Conservation (phyloP, 371 early-diverging fungal species). For the Paramicrosporidium saccamoebae region DNA sequence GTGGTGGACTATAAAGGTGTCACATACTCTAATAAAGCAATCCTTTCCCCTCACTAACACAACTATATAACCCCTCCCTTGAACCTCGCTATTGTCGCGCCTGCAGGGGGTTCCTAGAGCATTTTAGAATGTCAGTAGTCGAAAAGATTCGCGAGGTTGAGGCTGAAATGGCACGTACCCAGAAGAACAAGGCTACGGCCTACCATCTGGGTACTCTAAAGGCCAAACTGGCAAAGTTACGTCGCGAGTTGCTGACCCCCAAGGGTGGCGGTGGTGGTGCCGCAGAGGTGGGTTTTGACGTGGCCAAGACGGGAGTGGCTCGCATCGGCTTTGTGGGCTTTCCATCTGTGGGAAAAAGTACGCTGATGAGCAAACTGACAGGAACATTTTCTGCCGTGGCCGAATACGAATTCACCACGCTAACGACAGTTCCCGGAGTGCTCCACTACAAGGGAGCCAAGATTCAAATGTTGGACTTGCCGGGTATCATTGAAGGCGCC, state of each 20-base stretch:
- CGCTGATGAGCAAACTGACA: conserved; percentile 86
- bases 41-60: no score
- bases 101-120: no score
- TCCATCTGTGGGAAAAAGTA: conserved; percentile 90
- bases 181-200: conserved; percentile 88
- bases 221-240: conserved; percentile 89
- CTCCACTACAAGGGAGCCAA: conserved; percentile 95
- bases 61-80: no score
- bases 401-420: conserved; percentile 96
- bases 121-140: conserved; percentile 14
- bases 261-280: conserved; percentile 41
- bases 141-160: conserved; percentile 59
- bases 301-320: conserved; percentile 84
- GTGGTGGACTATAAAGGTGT: no score
- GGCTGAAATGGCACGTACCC: conserved; percentile 64
- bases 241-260: conserved; percentile 68
- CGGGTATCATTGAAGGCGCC: conserved; percentile 46
- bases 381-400: conserved; percentile 87
- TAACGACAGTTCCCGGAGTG: conserved; percentile 78
- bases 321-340: conserved; percentile 76
- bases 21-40: no score
- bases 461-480: conserved; percentile 29
- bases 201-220: conserved; percentile 94
- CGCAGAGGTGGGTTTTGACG: conserved; percentile 65
- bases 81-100: no score